phyloP scores from a whole-genome alignment of 805 yeast species.

The Schwanniomyces polymorphus region DNA sequence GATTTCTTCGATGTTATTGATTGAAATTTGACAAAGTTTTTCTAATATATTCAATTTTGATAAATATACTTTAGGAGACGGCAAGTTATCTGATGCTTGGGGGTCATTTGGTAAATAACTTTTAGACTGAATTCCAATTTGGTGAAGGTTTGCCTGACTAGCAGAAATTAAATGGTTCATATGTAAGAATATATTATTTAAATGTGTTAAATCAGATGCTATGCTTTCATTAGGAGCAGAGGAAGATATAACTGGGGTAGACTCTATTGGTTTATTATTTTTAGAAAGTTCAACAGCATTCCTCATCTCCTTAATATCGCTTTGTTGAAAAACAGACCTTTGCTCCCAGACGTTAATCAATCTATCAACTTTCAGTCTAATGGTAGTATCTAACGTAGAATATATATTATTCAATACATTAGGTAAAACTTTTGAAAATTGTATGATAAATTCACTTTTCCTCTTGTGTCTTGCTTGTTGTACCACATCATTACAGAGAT shows the following conservation, averaged over 20 bases:
- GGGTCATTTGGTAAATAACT: slow-evolving; percentile 37
- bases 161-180: slow-evolving; percentile 25
- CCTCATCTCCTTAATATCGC: slow-evolving; percentile 27
- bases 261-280: slow-evolving; percentile 7
- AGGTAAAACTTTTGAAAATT: slow-evolving; percentile 55
- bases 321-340: slow-evolving; percentile 41
- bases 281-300: slow-evolving; percentile 21
- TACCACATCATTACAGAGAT: slow-evolving; percentile 77
- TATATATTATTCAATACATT: slow-evolving; percentile 33
- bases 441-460: slow-evolving; percentile 55
- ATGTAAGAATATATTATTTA: slow-evolving; percentile 30
- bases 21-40: slow-evolving; percentile 33
- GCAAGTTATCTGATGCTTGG: slow-evolving; percentile 33
- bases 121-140: slow-evolving; percentile 37
- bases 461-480: slow-evolving; percentile 72
- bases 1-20: slow-evolving; percentile 30
- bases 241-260: neutral
- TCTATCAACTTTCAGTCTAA: slow-evolving; percentile 49
- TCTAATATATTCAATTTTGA: slow-evolving; percentile 40
- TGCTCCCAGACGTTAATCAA: slow-evolving; percentile 60
- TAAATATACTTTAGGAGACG: slow-evolving; percentile 37
- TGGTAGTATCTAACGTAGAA: slow-evolving; percentile 26
- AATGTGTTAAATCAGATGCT: slow-evolving; percentile 29
- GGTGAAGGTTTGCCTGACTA: slow-evolving; percentile 36
- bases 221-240: slow-evolving; percentile 7